Evolutionary conservation across 306 rosid species (phyloP), one percentile per base, ranked within the genome.

Genomic region (Abrus precatorius): DNA sequence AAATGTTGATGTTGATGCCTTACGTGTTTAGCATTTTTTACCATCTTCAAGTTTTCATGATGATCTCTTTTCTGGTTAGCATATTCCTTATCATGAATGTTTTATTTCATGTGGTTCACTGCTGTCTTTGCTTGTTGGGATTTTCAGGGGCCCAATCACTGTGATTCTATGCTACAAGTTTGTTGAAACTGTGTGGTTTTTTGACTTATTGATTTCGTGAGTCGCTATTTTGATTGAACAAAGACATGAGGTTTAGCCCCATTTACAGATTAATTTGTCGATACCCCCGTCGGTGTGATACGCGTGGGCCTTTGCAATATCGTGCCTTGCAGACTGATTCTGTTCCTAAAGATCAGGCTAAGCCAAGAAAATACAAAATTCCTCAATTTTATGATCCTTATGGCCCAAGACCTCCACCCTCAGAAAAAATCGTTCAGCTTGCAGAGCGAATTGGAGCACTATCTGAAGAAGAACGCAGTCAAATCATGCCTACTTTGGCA

Each of bases 381-480:
- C 90, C 90, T 60, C 86, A 84, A 32, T 78, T 64, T 56, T 86
- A 87, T 63, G 65, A 87, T 75, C 87, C 90, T 7, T 87, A 84
- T 74, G 87, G 84, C 59, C 87, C 90, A 59, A 68, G 85, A 73
- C 82, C 90, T 69, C 90, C 90, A 67, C 87, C 90, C 5, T 87
- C 87, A 5, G 90, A 84, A 62, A 87, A 86, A 63, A 66, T 84
- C 1, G 6, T 74, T 81, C 87, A 87, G 74, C 87, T 87, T 59
- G 90, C 90, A 3, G 86, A 86, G 41, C 72, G 72, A 32, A 84
- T 87, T 9, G 90, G 76, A 7, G 87, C 72, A 55, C 55, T 87
- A 27, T 59, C 90, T 0, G 82, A 87, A 32, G 90, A 87, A 77
- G 87, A 87, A 34, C 87, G 87, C 7, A 2, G 76, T 14, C 87